A percentile compares a stretch with the other conserved stretches of the same genome.
Evolutionary conservation across 768 basidiomycete species (phyloP).

Genomic region (Saitozyma podzolica): DNA sequence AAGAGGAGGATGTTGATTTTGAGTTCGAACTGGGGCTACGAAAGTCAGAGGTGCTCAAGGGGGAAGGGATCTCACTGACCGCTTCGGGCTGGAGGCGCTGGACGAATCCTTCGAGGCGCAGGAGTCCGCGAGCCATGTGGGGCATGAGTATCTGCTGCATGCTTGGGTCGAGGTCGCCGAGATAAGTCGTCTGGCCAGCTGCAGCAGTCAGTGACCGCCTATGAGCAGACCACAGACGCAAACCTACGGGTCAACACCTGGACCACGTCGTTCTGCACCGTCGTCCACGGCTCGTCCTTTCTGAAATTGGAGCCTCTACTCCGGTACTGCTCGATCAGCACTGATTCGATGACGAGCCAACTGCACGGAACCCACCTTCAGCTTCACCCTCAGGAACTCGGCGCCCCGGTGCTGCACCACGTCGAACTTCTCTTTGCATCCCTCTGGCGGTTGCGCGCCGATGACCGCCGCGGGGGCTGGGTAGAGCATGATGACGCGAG

Average conservation of each 20-base stretch:
- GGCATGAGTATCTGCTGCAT: conserved; percentile 29
- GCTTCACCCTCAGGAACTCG: conserved; percentile 43
- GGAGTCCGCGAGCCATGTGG: conserved; percentile 42
- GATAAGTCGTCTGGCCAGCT: conserved; percentile 30
- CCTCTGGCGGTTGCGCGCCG: conserved; percentile 22
- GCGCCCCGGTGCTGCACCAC: conserved; percentile 29
- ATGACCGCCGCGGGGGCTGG: conserved; percentile 31
- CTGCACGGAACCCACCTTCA: conserved; percentile 36
- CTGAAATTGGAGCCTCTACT: conserved; percentile 19
- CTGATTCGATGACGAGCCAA: neutral
- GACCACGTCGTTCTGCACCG: conserved; percentile 18
- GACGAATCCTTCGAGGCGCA: conserved; percentile 51
- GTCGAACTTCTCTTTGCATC: conserved; percentile 23
- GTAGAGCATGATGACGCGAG: conserved; percentile 39
- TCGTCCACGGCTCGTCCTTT: conserved; percentile 13
- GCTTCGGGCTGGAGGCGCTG: conserved; percentile 39
- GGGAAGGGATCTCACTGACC: conserved; percentile 24
- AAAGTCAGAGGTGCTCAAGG: neutral
- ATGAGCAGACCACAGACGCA: neutral
- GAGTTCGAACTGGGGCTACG: conserved; percentile 53
- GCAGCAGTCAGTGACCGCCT: neutral
- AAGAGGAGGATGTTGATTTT: conserved; percentile 83
- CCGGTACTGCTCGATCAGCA: conserved; percentile 25
- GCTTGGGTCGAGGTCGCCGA: conserved; percentile 47
- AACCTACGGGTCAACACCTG: conserved; percentile 42